Evolutionary conservation across 192 early-diverging fungal species (phyloP), one percentile per base, ranked within the genome.

Genomic region (Linnemannia exigua): DNA sequence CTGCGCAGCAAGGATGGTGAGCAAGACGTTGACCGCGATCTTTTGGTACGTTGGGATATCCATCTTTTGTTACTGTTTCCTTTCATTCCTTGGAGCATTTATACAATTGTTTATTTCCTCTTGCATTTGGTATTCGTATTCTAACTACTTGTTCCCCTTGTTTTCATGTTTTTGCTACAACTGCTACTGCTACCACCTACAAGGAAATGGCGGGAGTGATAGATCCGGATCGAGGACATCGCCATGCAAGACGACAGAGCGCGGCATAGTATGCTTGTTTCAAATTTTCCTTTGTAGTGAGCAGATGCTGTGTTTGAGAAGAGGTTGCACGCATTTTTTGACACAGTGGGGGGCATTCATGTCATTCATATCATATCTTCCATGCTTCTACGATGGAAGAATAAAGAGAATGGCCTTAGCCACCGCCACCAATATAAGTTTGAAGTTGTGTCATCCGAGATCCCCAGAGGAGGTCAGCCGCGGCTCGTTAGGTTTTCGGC

Each of bases 11-110:
- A 81, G 20, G 87, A 85, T 28, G 87, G 81, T 17, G 76, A 79
- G 22, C 79, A 90, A 38, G 88, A 91, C 38, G 89, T 89, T 54
- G 89, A 91, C 37, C 74, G 78, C 31, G 84, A 86, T 48, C 61
- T 86, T 28, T 51, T 86, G 79, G 84, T 86, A 74, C 38, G 76
- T 48, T 66, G 35, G 5, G 14, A 4, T 4, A 58, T 47, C 9
- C 41, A 1, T 19, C 15, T 54, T 20, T 20, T 9, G 19, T 5
- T n/a, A 22, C n/a, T 54, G n/a, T 5, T 9, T 54, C 12, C 19
- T 31, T n/a, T n/a, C n/a, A n/a, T n/a, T n/a, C n/a, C n/a, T n/a
- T n/a, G n/a, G n/a, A n/a, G n/a, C n/a, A n/a, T n/a, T n/a, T n/a
- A n/a, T n/a, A n/a, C n/a, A 2, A 14, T 28, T 46, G 16, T 52